Conservation (phyloP, 1,284 basidiomycete species). For the Cystobasidium pallidum region DNA sequence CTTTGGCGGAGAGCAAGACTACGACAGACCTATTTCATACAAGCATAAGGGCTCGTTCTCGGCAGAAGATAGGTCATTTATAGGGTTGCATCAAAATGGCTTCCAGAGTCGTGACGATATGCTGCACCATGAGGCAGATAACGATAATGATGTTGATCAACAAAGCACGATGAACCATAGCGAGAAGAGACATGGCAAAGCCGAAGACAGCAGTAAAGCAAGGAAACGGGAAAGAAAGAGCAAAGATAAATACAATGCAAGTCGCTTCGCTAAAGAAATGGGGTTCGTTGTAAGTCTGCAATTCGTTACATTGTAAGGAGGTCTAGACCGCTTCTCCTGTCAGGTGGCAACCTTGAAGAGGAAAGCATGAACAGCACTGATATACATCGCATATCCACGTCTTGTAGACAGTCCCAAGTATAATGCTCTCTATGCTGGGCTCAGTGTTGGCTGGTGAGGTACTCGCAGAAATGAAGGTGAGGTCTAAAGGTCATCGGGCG, state of each 20-base stretch:
- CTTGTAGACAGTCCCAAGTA: conserved; percentile 50
- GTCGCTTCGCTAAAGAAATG: conserved; percentile 47
- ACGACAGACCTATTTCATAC: conserved; percentile 1
- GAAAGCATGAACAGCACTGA: no score
- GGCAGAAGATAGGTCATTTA: not conserved
- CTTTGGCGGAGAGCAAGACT: conserved; percentile 5
- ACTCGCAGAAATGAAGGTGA: conserved; percentile 49
- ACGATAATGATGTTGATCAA: conserved; percentile 7
- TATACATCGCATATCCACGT: no score
- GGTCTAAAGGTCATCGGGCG: not conserved
- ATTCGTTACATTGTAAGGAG: no score
- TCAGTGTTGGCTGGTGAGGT: conserved; percentile 50
- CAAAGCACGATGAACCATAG: not conserved
- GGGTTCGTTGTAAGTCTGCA: conserved; percentile 44
- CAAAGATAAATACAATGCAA: conserved; percentile 42
- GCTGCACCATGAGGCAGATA: conserved; percentile 2
- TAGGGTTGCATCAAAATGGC: conserved; percentile 31
- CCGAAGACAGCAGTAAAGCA: not conserved
- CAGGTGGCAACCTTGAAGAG: no score
- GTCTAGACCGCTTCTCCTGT: no score
- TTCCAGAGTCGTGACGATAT: conserved; percentile 30
- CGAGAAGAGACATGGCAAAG: not conserved
- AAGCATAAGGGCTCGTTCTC: not conserved
- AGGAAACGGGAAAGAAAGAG: conserved; percentile 19
- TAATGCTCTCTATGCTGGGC: conserved; percentile 49